Evolutionary conservation across 2,329 filamentous ascomycete species (phyloP), one percentile per base, ranked within the genome.

Genomic region (Cordyceps tenuipes): DNA sequence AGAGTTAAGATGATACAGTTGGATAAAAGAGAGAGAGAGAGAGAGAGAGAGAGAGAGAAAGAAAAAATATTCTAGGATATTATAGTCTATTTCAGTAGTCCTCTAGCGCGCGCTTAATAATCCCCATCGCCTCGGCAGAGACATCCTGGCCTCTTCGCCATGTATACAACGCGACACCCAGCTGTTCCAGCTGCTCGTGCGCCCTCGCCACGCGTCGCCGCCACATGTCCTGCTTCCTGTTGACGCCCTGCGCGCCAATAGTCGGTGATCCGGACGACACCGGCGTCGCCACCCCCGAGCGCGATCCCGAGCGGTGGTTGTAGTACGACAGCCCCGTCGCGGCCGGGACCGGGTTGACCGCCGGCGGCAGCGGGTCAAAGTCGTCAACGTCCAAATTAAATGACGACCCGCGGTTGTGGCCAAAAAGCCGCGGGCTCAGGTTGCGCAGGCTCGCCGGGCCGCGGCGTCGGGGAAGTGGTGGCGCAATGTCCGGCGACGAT

Each of bases 131-230:
- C 70, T 89, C 86, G 0, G 77, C 77, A 60, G 83, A 77, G 8
- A 90, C 87, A 74, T 94, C 90, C 31, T 79, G 77, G 0, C 90
- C 90, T 12, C 80, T 81, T 47, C 87, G 79, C 90, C 90, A 94
- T 21, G 82, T 90, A 63, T 88, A 83, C 41, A 94, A 69, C 64
- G 80, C 75, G 0, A 94, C 87, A 4, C 87, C 87, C 44, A 85
- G 76, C 5, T 77, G 75, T n/a, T 83, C 82, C 10, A 93, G 77
- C 44, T 76, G 72, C 34, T 84, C 75, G 63, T 88, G 84, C 3
- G 89, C 89, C 49, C 82, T 76, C 47, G 80, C 80, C 75, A 89
- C 82, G 46, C 90, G 76, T 60, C 85, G 80, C 63, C 80, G 78
- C 90, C 89, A 94, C 52, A 91, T 68, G 62, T 87, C 86, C 59